These are phyloP conservation scores for Boletales sp. DNA, from an alignment of 768 basidiomycete genomes.

Conservation along the genomic window DNA sequence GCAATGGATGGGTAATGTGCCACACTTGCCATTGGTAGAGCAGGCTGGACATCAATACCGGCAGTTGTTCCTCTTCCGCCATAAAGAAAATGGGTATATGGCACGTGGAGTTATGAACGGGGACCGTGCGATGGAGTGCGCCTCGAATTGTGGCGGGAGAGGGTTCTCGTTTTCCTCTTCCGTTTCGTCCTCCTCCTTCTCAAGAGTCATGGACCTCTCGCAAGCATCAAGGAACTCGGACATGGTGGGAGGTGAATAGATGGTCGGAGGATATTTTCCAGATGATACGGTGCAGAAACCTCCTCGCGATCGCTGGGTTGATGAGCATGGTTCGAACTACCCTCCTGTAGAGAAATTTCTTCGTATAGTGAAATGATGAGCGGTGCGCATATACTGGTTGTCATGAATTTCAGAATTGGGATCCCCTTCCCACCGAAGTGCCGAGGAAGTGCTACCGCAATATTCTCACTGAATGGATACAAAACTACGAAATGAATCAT, in stretches of 20 bases:
- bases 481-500: too few species aligned
- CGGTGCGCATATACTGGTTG: not conserved
- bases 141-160: slow-evolving; percentile 1
- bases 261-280: too few species aligned
- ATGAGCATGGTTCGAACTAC: not conserved
- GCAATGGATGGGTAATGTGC: slow-evolving; percentile 2
- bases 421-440: slow-evolving; percentile 4
- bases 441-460: slow-evolving; percentile 4
- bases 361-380: slow-evolving; percentile 1
- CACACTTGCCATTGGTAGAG: slow-evolving; percentile 5
- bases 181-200: slow-evolving; percentile 2
- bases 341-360: not conserved
- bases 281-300: not conserved
- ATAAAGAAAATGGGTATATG: slow-evolving; percentile 8
- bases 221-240: slow-evolving; percentile 5
- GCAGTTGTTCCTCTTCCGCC: slow-evolving; percentile 4
- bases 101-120: not conserved
- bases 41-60: slow-evolving; percentile 8
- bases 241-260: not conserved
- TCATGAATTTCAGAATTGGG: slow-evolving; percentile 3
- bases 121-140: not conserved
- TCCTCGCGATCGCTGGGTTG: not conserved
- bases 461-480: slow-evolving; percentile 1
- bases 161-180: not conserved
- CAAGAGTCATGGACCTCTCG: not conserved